Percentiles rank a stretch among this genome's conserved stretches.
Conservation (phyloP, 2,329 filamentous ascomycete species). For the Dothiorella sarmentorum region DNA sequence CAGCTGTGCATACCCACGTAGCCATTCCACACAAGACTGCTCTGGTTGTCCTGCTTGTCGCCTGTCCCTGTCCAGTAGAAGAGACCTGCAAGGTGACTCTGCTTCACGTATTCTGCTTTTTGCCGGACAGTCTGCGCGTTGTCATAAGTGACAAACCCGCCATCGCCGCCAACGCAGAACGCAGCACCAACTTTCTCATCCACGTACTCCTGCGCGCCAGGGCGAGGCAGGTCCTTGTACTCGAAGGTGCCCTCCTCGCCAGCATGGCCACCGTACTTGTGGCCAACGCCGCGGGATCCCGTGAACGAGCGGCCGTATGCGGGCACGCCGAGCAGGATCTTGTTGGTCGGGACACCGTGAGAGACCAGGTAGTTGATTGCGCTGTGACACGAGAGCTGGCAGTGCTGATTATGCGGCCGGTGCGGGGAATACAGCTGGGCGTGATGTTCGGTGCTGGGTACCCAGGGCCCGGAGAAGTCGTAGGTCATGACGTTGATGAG, state of each 20-base stretch:
- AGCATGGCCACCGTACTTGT: constrained; percentile 51
- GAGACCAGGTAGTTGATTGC: constrained; percentile 63
- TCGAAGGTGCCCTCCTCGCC: constrained; percentile 70
- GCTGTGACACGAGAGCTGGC: constrained; percentile 59
- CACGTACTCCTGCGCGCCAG: constrained; percentile 60
- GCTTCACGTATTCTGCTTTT: constrained; percentile 71
- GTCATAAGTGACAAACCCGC: constrained; percentile 77
- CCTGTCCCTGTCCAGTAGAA: constrained; percentile 81
- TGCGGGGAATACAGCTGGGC: constrained; percentile 66
- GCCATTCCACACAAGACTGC: constrained; percentile 60
- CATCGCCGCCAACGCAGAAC: constrained; percentile 68
- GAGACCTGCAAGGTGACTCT: constrained; percentile 68
- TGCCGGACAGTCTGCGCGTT: constrained; percentile 71
- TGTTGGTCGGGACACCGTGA: constrained; percentile 64
- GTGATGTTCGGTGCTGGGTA: constrained; percentile 65
- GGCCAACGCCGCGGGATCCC: constrained; percentile 59
- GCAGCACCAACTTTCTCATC: constrained; percentile 67
- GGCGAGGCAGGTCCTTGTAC: constrained; percentile 65
- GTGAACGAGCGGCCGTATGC: constrained; percentile 74
- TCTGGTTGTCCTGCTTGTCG: constrained; percentile 53
- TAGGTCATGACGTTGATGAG: constrained; percentile 77
- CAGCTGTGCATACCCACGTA: constrained; percentile 50
- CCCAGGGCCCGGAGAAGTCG: constrained; percentile 74
- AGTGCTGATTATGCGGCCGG: constrained; percentile 52
- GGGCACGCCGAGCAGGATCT: constrained; percentile 73